Conservation (phyloP, 208 protist genomes). For the Trypanosoma platydactyli region DNA sequence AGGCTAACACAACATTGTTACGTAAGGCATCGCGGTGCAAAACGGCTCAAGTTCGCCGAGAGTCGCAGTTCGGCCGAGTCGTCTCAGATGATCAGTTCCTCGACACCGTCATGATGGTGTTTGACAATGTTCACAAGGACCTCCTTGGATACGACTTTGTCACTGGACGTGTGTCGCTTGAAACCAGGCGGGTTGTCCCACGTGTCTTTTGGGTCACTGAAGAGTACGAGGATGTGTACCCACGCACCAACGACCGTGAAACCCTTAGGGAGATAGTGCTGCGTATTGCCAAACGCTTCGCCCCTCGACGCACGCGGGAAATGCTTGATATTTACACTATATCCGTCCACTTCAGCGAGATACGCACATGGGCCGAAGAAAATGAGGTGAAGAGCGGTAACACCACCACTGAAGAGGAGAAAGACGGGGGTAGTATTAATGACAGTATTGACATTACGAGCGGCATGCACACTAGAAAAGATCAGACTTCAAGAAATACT, state of each 20-base stretch:
- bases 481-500: neutral
- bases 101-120: constrained; percentile 21
- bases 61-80: constrained; percentile 59
- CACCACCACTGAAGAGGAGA: too few relatives aligned
- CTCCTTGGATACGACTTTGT: constrained; percentile 34
- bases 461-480: neutral
- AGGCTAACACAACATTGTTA: constrained; percentile 37
- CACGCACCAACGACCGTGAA: constrained; percentile 25
- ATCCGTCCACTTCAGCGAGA: constrained; percentile 26
- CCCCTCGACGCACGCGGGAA: constrained; percentile 22
- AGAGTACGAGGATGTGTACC: constrained; percentile 14
- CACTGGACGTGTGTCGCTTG: constrained; percentile 29
- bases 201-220: constrained; percentile 25
- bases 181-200: constrained; percentile 20
- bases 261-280: constrained; percentile 11
- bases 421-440: too few relatives aligned
- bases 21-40: constrained; percentile 16
- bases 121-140: constrained; percentile 20
- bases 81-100: constrained; percentile 55
- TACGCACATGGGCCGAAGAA: constrained; percentile 22
- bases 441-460: neutral
- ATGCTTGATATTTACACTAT: constrained; percentile 19
- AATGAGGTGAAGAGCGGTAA: neutral
- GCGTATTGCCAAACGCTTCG: constrained; percentile 22
- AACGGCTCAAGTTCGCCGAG: constrained; percentile 30